Conservation (phyloP, 2,329 filamentous ascomycete species). For the Apiospora marii region DNA sequence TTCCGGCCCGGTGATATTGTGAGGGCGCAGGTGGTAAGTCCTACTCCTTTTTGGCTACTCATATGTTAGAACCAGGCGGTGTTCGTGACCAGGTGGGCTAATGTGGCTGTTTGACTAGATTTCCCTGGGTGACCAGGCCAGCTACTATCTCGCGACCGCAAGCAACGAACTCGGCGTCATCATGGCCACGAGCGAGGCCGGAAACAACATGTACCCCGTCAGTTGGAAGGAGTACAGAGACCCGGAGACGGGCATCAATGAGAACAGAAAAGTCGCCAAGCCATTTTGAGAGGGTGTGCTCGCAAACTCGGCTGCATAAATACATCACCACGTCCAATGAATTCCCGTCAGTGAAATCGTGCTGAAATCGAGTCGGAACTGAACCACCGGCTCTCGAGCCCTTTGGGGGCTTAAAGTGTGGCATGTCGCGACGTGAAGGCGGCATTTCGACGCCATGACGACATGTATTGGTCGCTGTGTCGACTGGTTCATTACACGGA, state of each 20-base stretch:
- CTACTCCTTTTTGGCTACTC: not conserved
- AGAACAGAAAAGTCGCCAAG: slow-evolving; percentile 92
- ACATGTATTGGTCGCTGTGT: not conserved
- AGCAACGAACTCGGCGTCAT: slow-evolving; percentile 93
- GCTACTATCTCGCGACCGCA: slow-evolving; percentile 94
- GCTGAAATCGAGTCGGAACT: not conserved
- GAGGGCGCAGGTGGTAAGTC: slow-evolving; percentile 78
- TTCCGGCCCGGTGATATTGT: slow-evolving; percentile 95
- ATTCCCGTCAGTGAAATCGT: not conserved
- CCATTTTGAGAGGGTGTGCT: slow-evolving; percentile 68
- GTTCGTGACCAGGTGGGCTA: not conserved
- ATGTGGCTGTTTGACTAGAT: slow-evolving; percentile 60
- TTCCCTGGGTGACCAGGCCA: slow-evolving; percentile 89
- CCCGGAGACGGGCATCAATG: slow-evolving; percentile 76
- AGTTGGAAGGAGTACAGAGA: slow-evolving; percentile 97
- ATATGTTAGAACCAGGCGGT: too few species aligned
- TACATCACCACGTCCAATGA: not conserved
- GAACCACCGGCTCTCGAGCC: not conserved
- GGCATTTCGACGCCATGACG: not conserved
- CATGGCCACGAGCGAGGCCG: slow-evolving; percentile 86
- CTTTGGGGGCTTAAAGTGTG: not conserved
- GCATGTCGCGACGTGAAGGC: slow-evolving; percentile 1
- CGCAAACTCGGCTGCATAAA: slow-evolving; percentile 9
- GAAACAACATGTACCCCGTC: slow-evolving; percentile 90
- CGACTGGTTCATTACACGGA: slow-evolving; percentile 11